Percentiles rank a stretch among this genome's conserved stretches.
Conservation (phyloP, 495 filamentous ascomycete species). For the Penicillium waksmanii region DNA sequence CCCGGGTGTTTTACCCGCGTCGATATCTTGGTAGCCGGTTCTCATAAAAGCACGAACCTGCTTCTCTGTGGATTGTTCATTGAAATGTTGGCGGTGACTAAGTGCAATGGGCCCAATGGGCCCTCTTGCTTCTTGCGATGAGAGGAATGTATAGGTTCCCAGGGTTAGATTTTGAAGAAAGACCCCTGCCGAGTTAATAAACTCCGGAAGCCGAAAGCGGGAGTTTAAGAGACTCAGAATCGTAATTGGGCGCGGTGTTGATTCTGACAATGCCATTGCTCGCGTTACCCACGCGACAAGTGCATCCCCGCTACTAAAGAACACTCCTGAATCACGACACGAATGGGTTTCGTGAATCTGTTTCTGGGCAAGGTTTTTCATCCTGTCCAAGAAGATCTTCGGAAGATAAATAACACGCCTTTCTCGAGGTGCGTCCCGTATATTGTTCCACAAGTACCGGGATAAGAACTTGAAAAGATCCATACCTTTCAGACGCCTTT, state of each 20-base stretch:
- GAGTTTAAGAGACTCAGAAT: conserved; percentile 13
- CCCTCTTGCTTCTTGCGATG: conserved; percentile 3
- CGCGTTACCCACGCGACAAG: conserved; percentile 13
- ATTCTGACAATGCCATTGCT: conserved; percentile 7
- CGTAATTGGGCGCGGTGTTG: conserved; percentile 9
- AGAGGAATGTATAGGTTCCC: conserved; percentile 14
- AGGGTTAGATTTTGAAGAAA: conserved; percentile 21
- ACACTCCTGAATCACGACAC: not conserved
- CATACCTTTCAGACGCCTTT: conserved; percentile 4
- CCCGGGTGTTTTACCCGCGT: not conserved
- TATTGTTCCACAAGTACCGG: conserved; percentile 15
- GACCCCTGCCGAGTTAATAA: conserved; percentile 9
- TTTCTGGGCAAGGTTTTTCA: not conserved
- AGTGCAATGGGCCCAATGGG: conserved; percentile 16
- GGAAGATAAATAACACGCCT: conserved; percentile 12
- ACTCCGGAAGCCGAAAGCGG: conserved; percentile 10
- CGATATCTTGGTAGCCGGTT: conserved; percentile 10
- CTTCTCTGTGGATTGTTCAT: conserved; percentile 13
- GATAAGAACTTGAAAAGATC: conserved; percentile 1
- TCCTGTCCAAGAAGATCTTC: not conserved
- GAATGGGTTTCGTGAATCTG: not conserved
- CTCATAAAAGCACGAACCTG: conserved; percentile 11
- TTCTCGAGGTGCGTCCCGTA: conserved; percentile 9
- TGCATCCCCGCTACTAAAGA: conserved; percentile 15
- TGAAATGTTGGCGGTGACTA: conserved; percentile 13